phyloP scores from a whole-genome alignment of 371 early-diverging fungal genomes.

The Mortierella sp. region DNA sequence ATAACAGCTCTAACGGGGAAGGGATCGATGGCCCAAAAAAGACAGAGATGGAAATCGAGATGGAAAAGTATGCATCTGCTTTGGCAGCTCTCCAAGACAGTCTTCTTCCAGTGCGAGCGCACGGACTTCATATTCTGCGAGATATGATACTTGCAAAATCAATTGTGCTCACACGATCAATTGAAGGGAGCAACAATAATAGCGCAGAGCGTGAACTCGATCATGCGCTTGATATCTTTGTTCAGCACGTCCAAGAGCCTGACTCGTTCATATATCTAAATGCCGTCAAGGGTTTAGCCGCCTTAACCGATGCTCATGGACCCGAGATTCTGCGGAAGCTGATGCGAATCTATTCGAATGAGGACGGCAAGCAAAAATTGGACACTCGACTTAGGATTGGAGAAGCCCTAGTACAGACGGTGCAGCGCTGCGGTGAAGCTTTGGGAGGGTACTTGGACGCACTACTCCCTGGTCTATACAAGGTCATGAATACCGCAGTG shows the following conservation, averaged over 20 bases:
- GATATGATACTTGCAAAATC: constrained; percentile 78
- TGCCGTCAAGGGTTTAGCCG: constrained; percentile 86
- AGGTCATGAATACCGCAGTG: constrained; percentile 65
- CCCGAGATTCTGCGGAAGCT: constrained; percentile 74
- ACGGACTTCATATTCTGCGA: constrained; percentile 84
- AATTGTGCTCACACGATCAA: constrained; percentile 57
- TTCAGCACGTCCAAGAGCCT: constrained; percentile 78
- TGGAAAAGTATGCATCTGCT: constrained; percentile 75
- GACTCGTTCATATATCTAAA: constrained; percentile 91
- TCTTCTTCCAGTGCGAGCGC: constrained; percentile 89
- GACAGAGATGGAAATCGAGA: constrained; percentile 59
- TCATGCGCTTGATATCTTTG: constrained; percentile 77
- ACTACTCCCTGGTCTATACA: constrained; percentile 75
- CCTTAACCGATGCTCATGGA: constrained; percentile 86
- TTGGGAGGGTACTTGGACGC: constrained; percentile 80
- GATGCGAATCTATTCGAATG: constrained; percentile 71
- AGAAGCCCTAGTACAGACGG: constrained; percentile 89
- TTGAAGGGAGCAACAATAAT: constrained; percentile 46
- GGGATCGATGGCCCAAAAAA: constrained; percentile 16
- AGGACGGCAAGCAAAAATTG: constrained; percentile 60
- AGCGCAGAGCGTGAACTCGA: constrained; percentile 65
- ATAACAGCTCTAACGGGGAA: background rate
- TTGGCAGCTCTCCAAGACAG: constrained; percentile 84
- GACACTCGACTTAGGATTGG: constrained; percentile 89
- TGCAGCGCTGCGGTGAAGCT: constrained; percentile 83